Evolutionary conservation across 371 early-diverging fungal species (phyloP).

Genomic region (Apophysomyces sp.): DNA sequence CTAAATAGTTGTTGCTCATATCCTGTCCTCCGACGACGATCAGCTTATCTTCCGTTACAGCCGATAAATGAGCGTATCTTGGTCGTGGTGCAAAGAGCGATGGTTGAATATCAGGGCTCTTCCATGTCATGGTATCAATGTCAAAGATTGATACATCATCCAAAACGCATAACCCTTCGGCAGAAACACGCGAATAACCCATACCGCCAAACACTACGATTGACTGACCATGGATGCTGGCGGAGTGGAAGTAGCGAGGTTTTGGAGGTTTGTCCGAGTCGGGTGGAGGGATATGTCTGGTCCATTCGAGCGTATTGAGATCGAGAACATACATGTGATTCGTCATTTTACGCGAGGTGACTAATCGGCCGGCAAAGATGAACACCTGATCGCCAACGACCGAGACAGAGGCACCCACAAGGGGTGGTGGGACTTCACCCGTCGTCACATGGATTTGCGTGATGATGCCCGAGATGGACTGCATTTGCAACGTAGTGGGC

Average conservation of each 20-base stretch:
- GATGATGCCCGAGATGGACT: constrained; percentile 70
- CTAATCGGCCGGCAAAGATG: constrained; percentile 74
- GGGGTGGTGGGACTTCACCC: constrained; percentile 76
- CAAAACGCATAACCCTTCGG: constrained; percentile 55
- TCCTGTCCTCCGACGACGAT: constrained; percentile 85
- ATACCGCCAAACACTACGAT: constrained; percentile 66
- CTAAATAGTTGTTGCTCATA: constrained; percentile 71
- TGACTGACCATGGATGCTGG: constrained; percentile 56
- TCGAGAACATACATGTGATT: constrained; percentile 68
- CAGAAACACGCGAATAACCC: constrained; percentile 48
- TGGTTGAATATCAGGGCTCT: constrained; percentile 42
- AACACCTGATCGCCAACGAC: constrained; percentile 62
- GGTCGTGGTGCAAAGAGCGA: constrained; percentile 63
- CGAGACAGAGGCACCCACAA: constrained; percentile 73
- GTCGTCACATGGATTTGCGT: constrained; percentile 64
- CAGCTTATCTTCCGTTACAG: constrained; percentile 57
- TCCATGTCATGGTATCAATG: constrained; percentile 65
- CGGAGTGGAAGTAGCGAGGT: constrained; percentile 77
- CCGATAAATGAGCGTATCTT: constrained; percentile 81
- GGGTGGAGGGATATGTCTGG: constrained; percentile 40
- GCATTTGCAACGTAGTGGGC: constrained; percentile 39
- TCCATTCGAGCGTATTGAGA: constrained; percentile 63
- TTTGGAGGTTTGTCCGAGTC: constrained; percentile 41
- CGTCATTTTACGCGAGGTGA: constrained; percentile 66
- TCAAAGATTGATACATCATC: constrained; percentile 76